Conservation (phyloP, 2,329 filamentous ascomycete species). For the Trichoderma koningii region DNA sequence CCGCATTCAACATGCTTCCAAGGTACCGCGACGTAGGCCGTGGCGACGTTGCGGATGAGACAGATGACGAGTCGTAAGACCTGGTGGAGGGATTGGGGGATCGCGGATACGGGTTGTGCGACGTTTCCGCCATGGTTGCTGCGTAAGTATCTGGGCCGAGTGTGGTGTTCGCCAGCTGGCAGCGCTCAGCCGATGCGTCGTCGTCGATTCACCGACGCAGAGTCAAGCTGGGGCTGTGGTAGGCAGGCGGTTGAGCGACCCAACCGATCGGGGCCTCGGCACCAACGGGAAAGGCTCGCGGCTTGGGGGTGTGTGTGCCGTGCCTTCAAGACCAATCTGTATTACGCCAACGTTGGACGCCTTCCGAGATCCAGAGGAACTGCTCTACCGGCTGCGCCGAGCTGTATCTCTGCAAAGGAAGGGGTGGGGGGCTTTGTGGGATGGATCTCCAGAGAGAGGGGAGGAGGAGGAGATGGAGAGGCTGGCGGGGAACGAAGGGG, state of each 20-base stretch:
- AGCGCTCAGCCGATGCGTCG: neutral
- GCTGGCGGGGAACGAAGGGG: neutral
- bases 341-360: slow-evolving; percentile 18
- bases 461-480: neutral
- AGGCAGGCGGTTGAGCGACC: slow-evolving; percentile 19
- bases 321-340: slow-evolving; percentile 7
- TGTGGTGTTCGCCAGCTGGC: slow-evolving; percentile 1
- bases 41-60: slow-evolving; percentile 63
- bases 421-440: too few species aligned
- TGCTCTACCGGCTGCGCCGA: slow-evolving; percentile 1
- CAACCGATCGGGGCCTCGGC: slow-evolving; percentile 23
- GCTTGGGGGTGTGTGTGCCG: neutral
- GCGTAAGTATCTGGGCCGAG: slow-evolving; percentile 30
- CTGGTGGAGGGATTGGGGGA: slow-evolving; percentile 63
- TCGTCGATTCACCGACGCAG: slow-evolving; percentile 15
- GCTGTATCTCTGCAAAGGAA: neutral
- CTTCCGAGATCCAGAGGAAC: slow-evolving; percentile 10
- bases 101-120: slow-evolving; percentile 61
- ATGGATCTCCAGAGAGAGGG: neutral
- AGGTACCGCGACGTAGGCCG: slow-evolving; percentile 56
- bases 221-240: slow-evolving; percentile 10
- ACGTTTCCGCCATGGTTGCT: slow-evolving; percentile 53
- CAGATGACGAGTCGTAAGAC: slow-evolving; percentile 66
- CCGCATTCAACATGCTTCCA: slow-evolving; percentile 54
- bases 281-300: slow-evolving; percentile 19